Conservation (phyloP, 2,329 filamentous ascomycete genomes). For the Beauveria asiatica region DNA sequence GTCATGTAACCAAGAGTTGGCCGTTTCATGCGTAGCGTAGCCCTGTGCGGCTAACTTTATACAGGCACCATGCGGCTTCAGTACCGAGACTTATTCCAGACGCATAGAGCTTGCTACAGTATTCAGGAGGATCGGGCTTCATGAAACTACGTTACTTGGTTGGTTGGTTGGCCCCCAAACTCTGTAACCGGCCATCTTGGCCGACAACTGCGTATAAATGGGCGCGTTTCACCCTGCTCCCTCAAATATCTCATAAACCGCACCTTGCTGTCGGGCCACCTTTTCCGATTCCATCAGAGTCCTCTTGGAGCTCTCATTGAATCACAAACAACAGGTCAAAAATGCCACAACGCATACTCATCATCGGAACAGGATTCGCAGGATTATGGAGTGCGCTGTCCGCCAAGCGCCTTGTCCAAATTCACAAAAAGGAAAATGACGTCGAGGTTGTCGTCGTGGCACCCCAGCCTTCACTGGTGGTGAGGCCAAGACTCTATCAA, state of each 20-base stretch:
- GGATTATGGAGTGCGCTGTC: conserved; percentile 29
- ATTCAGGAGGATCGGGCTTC: not conserved
- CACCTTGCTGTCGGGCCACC: not conserved
- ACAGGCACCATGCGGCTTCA: not conserved
- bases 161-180: not conserved
- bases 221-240: not conserved
- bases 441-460: conserved; percentile 25
- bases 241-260: not conserved
- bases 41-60: not conserved
- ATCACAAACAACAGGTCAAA: not conserved
- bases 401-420: conserved; percentile 23
- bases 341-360: conserved; percentile 12
- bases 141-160: no score
- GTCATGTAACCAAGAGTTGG: not conserved
- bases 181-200: not conserved
- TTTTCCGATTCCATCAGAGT: not conserved
- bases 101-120: no score
- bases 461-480: conserved; percentile 23
- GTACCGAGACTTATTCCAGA: no score
- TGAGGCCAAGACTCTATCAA: conserved; percentile 28
- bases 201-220: not conserved
- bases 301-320: not conserved
- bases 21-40: not conserved
- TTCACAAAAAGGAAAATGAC: conserved; percentile 13
- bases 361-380: conserved; percentile 27